Evolutionary conservation across 2,329 filamentous ascomycete species (phyloP).

Genomic region (Huntiella bhutanensis): DNA sequence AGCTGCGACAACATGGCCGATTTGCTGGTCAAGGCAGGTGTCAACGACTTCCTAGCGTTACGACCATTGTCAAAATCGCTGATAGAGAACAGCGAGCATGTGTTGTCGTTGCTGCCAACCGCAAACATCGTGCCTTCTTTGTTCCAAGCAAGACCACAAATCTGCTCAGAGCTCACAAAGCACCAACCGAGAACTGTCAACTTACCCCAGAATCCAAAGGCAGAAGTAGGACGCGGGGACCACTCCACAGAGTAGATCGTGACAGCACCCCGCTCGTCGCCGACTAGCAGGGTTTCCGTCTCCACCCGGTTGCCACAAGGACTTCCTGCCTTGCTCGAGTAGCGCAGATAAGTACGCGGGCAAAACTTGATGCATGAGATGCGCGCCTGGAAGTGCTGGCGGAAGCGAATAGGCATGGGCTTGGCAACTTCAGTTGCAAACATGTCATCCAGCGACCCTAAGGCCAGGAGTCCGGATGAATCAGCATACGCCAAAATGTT

Average conservation of each 20-base stretch:
- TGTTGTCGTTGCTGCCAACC: slow-evolving; percentile 83
- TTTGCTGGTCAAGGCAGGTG: slow-evolving; percentile 1
- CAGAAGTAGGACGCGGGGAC: slow-evolving; percentile 28
- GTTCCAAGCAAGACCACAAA: slow-evolving; percentile 87
- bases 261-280: slow-evolving; percentile 64
- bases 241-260: slow-evolving; percentile 87
- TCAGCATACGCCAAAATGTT: slow-evolving; percentile 72
- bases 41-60: slow-evolving; percentile 6
- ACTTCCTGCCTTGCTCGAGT: slow-evolving; percentile 30
- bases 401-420: slow-evolving; percentile 38
- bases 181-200: slow-evolving; percentile 64
- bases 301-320: slow-evolving; percentile 30
- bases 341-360: slow-evolving; percentile 36
- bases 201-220: slow-evolving; percentile 57
- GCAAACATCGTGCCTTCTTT: slow-evolving; percentile 57
- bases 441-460: slow-evolving; percentile 23
- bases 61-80: slow-evolving; percentile 30
- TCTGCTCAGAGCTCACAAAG: slow-evolving; percentile 64
- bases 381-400: slow-evolving; percentile 54
- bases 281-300: slow-evolving; percentile 71
- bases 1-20: not conserved
- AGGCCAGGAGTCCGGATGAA: slow-evolving; percentile 48
- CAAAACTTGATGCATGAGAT: slow-evolving; percentile 72
- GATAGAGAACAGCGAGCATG: slow-evolving; percentile 63
- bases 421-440: not conserved